Conservation (phyloP, 2,329 filamentous ascomycete genomes). For the Pseudocercospora pini-densiflorae region DNA sequence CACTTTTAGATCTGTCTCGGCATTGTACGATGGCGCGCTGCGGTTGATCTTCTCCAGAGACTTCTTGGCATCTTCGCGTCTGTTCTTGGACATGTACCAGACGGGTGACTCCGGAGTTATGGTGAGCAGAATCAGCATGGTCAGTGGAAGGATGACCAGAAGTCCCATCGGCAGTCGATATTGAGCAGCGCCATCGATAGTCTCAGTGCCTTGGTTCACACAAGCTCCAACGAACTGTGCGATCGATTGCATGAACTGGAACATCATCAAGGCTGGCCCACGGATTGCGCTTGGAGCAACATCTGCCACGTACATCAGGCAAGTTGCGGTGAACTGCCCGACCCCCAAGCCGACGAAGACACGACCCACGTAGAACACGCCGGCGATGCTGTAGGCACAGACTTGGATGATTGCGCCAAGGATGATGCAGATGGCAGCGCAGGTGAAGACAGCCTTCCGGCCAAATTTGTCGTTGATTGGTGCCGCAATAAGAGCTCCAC, state of each 20-base stretch:
- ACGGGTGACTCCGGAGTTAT: constrained; percentile 29
- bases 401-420: constrained; percentile 27
- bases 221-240: constrained; percentile 30
- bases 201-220: constrained; percentile 30
- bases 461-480: constrained; percentile 31
- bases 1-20: constrained; percentile 22
- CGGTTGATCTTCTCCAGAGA: constrained; percentile 29
- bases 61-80: constrained; percentile 24
- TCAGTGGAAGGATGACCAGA: constrained; percentile 24
- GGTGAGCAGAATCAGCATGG: constrained; percentile 28
- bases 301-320: constrained; percentile 29
- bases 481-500: constrained; percentile 26
- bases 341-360: constrained; percentile 29
- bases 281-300: constrained; percentile 29
- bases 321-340: constrained; percentile 30
- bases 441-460: constrained; percentile 27
- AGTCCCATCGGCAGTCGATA: constrained; percentile 28
- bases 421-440: constrained; percentile 26
- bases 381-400: constrained; percentile 28
- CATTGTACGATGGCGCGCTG: constrained; percentile 19
- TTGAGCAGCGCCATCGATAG: constrained; percentile 25
- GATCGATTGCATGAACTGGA: constrained; percentile 32
- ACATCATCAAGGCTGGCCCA: constrained; percentile 29
- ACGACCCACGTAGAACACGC: constrained; percentile 29
- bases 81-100: constrained; percentile 28